A percentile compares a stretch with the other conserved stretches of the same genome.
phyloP scores from a whole-genome alignment of 805 yeast species.

The Lipomyces kockii region DNA sequence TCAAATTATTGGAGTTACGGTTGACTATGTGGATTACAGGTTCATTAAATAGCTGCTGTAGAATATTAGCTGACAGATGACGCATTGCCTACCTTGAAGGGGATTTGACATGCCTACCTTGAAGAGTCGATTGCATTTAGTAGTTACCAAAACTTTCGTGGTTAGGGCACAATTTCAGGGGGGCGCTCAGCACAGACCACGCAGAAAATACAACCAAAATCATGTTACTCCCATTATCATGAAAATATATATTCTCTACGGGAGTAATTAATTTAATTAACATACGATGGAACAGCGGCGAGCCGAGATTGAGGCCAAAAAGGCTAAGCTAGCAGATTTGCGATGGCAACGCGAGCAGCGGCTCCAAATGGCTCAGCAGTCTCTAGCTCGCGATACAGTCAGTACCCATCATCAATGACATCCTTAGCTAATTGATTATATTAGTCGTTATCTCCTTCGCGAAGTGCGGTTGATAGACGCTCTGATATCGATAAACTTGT shows the following conservation, averaged over 20 bases:
- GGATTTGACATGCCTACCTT: no score
- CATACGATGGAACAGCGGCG: slow-evolving; percentile 41
- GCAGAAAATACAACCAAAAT: no score
- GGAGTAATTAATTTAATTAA: background rate
- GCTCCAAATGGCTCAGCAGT: slow-evolving; percentile 10
- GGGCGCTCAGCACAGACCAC: no score
- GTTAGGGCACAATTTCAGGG: no score
- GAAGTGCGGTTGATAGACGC: slow-evolving; percentile 12
- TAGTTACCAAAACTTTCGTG: no score
- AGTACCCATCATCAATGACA: background rate
- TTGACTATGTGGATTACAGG: no score
- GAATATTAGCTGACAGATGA: no score
- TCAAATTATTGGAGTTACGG: no score
- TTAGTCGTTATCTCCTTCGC: slow-evolving; percentile 19
- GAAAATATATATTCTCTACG: background rate
- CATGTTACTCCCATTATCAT: no score
- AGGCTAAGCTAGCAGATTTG: slow-evolving; percentile 57
- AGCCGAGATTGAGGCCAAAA: slow-evolving; percentile 59
- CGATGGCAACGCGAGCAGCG: slow-evolving; percentile 52
- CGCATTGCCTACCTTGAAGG: no score
- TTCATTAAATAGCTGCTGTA: no score
- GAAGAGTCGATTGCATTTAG: no score
- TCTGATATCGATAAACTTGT: slow-evolving; percentile 42
- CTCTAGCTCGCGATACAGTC: slow-evolving; percentile 16
- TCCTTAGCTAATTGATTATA: background rate